Percentiles rank a stretch among this genome's conserved stretches.
Evolutionary conservation across 2,329 filamentous ascomycete genomes (phyloP).

Genomic region (Escovopsis weberi): DNA sequence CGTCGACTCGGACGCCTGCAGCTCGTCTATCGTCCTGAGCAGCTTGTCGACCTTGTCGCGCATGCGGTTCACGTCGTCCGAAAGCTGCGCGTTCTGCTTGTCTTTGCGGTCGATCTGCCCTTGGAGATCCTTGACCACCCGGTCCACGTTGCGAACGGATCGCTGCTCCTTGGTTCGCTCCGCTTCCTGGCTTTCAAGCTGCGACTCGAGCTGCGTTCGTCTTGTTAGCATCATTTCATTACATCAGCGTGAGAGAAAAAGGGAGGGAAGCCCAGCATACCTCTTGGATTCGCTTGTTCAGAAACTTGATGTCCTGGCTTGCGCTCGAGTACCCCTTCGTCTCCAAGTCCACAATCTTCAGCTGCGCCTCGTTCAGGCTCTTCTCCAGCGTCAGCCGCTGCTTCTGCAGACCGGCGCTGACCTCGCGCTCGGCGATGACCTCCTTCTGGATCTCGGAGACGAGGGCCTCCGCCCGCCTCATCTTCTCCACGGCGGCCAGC

Average conservation of each 20-base stretch:
- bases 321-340: slow-evolving; percentile 89
- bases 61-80: slow-evolving; percentile 70
- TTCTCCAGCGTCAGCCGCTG: slow-evolving; percentile 87
- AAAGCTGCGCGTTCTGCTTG: slow-evolving; percentile 66
- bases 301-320: slow-evolving; percentile 87
- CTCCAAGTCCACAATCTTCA: slow-evolving; percentile 82
- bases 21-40: slow-evolving; percentile 80
- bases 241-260: background rate
- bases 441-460: slow-evolving; percentile 87
- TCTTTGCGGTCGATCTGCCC: slow-evolving; percentile 86
- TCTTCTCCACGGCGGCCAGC: slow-evolving; percentile 85
- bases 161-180: slow-evolving; percentile 70
- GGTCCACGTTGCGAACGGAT: slow-evolving; percentile 82
- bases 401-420: slow-evolving; percentile 66
- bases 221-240: slow-evolving; percentile 7
- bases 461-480: slow-evolving; percentile 83
- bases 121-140: slow-evolving; percentile 85
- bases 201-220: slow-evolving; percentile 65
- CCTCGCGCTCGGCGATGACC: slow-evolving; percentile 71
- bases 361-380: slow-evolving; percentile 75
- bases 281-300: slow-evolving; percentile 90
- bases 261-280: slow-evolving; percentile 36
- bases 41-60: slow-evolving; percentile 87
- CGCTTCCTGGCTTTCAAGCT: slow-evolving; percentile 70
- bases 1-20: slow-evolving; percentile 73